Evolutionary conservation across 441 rosid species (phyloP).

Genomic region (Metrosideros polymorpha): DNA sequence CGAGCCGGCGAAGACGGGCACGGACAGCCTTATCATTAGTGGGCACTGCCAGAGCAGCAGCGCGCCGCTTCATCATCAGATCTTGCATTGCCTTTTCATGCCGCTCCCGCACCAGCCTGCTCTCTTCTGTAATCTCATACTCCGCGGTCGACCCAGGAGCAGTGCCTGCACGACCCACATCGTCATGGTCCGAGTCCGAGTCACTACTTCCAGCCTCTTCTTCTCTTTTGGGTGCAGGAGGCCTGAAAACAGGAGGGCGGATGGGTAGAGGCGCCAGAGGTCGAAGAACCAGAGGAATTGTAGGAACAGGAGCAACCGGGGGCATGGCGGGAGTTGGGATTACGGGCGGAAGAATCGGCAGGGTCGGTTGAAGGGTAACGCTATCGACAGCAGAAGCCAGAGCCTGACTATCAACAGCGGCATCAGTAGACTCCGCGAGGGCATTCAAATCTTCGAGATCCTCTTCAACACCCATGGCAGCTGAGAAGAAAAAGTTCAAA

Average conservation of each 20-base stretch:
- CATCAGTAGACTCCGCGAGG: conserved; percentile 14
- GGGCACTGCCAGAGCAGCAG: conserved; percentile 89
- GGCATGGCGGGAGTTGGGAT: conserved; percentile 24
- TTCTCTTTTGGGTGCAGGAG: conserved; percentile 41
- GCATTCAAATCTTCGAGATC: conserved; percentile 17
- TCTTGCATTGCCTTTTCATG: conserved; percentile 86
- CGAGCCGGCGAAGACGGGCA: conserved; percentile 74
- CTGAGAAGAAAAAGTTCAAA: background rate
- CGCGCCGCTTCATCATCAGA: conserved; percentile 66
- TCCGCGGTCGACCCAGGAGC: conserved; percentile 14
- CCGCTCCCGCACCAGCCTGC: conserved; percentile 57
- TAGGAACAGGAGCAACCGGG: conserved; percentile 51
- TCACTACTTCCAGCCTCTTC: conserved; percentile 37
- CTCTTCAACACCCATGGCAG: conserved; percentile 39
- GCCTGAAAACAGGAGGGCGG: conserved; percentile 33
- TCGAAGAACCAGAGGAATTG: conserved; percentile 34
- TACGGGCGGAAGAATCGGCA: conserved; percentile 22
- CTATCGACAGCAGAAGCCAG: background rate
- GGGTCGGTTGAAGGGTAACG: conserved; percentile 10
- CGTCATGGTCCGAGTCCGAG: conserved; percentile 51
- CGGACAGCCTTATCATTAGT: conserved; percentile 90
- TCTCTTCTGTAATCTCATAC: conserved; percentile 60
- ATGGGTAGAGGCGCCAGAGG: conserved; percentile 48
- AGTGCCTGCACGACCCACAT: conserved; percentile 4
- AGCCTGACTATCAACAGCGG: conserved; percentile 9